These are phyloP conservation scores for Candida quercuum DNA, from an alignment of 805 yeast species.

Conservation along the genomic window DNA sequence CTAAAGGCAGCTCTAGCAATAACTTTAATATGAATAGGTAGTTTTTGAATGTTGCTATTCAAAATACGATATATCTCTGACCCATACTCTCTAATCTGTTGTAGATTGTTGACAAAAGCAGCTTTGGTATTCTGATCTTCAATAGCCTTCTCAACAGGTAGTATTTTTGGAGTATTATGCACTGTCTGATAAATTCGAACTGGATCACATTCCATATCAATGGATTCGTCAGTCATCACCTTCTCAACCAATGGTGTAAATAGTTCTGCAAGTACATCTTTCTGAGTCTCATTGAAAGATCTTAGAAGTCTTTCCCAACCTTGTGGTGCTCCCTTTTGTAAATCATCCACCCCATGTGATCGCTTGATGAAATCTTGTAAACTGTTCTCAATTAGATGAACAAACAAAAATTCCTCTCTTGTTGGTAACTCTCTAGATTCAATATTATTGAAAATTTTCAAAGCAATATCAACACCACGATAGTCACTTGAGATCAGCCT, in stretches of 20 bases:
- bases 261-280: slow-evolving; percentile 25
- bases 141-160: slow-evolving; percentile 65
- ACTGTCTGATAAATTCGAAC: slow-evolving; percentile 42
- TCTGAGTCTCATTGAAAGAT: slow-evolving; percentile 34
- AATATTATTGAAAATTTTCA: slow-evolving; percentile 21
- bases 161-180: slow-evolving; percentile 31
- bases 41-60: slow-evolving; percentile 32
- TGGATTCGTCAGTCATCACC: slow-evolving; percentile 28
- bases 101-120: slow-evolving; percentile 68
- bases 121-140: slow-evolving; percentile 70
- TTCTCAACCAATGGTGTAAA: slow-evolving; percentile 33
- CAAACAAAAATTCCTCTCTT: slow-evolving; percentile 21
- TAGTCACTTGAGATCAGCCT: slow-evolving; percentile 39
- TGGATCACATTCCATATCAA: slow-evolving; percentile 82
- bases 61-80: slow-evolving; percentile 55
- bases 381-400: slow-evolving; percentile 20
- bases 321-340: slow-evolving; percentile 11
- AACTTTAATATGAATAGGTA: slow-evolving; percentile 55
- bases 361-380: slow-evolving; percentile 31
- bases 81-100: slow-evolving; percentile 64
- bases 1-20: slow-evolving; percentile 44
- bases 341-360: slow-evolving; percentile 25
- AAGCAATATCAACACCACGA: slow-evolving; percentile 23
- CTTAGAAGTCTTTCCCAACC: slow-evolving; percentile 41
- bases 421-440: slow-evolving; percentile 23